These are phyloP conservation scores for Alternaria gaisen DNA, from an alignment of 2,329 filamentous ascomycete species.

Conservation along the genomic window DNA sequence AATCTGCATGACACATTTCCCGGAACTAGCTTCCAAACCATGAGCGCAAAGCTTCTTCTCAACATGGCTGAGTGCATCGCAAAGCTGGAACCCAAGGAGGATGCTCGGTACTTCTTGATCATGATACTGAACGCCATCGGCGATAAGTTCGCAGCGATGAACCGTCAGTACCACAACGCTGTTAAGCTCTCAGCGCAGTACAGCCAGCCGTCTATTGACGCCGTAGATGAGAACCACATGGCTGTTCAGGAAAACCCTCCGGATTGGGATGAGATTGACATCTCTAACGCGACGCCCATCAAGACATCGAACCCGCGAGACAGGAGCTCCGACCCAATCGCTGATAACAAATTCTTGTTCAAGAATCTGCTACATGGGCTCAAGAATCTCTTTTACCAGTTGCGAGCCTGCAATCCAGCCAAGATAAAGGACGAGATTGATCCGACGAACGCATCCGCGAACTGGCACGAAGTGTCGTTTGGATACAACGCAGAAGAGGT, in stretches of 20 bases:
- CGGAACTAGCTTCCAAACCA: conserved; percentile 98
- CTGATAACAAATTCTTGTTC: conserved; percentile 98
- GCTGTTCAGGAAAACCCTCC: conserved; percentile 82
- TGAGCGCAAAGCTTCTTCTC: conserved; percentile 95
- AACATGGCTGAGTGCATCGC: conserved; percentile 99
- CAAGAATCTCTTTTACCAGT: conserved; percentile 95
- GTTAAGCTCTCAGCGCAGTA: conserved; percentile 88
- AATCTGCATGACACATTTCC: conserved; percentile 96
- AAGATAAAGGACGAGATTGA: conserved; percentile 70
- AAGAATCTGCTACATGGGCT: conserved; percentile 94
- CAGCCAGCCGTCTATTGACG: conserved; percentile 70
- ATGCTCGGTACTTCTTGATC: conserved; percentile 93
- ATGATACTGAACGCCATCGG: conserved; percentile 98
- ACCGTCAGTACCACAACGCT: conserved; percentile 91
- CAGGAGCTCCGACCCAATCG: conserved; percentile 85
- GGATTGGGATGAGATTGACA: conserved; percentile 98
- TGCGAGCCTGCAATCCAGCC: conserved; percentile 84
- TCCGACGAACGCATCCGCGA: conserved; percentile 77
- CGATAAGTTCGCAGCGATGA: conserved; percentile 98
- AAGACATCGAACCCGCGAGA: conserved; percentile 93
- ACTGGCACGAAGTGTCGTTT: conserved; percentile 95
- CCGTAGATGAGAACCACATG: conserved; percentile 79
- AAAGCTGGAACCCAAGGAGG: conserved; percentile 89
- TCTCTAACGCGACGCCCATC: conserved; percentile 95
- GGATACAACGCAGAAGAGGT: conserved; percentile 98